phyloP scores from a whole-genome alignment of 31 red algal genomes.

The Endocladia muricata region DNA sequence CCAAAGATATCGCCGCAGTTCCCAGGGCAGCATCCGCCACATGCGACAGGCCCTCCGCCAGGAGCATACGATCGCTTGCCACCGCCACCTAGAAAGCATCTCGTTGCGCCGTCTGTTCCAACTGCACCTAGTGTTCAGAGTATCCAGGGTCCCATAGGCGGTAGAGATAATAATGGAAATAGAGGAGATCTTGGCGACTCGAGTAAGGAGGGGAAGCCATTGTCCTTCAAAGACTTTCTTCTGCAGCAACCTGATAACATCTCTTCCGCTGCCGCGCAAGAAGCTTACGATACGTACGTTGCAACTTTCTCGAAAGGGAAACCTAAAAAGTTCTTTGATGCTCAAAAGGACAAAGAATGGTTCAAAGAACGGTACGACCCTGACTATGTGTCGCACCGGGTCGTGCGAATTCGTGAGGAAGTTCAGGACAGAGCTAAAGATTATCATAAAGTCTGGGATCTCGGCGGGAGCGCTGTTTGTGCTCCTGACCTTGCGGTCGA shows the following conservation, averaged over 20 bases:
- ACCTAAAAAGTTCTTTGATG: constrained; percentile 42
- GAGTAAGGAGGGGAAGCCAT: constrained; percentile 13
- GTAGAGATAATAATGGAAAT: neutral
- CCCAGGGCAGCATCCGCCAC: neutral
- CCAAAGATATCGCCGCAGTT: too few relatives aligned
- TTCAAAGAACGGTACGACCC: constrained; percentile 77
- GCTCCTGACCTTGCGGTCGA: constrained; percentile 28
- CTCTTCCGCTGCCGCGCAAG: constrained; percentile 53
- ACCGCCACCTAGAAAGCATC: constrained; percentile 15
- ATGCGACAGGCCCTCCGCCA: neutral
- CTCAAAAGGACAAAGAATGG: constrained; percentile 50
- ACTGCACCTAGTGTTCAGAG: neutral
- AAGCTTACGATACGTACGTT: constrained; percentile 39
- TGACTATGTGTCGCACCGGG: constrained; percentile 33
- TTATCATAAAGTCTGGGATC: constrained; percentile 39
- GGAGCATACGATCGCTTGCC: constrained; percentile 11
- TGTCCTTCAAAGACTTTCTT: constrained; percentile 74
- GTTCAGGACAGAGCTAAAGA: constrained; percentile 25
- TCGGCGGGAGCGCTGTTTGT: constrained; percentile 22
- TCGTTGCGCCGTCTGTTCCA: neutral
- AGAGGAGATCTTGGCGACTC: neutral
- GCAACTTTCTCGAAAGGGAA: neutral
- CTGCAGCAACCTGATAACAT: constrained; percentile 54
- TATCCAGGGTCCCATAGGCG: neutral
- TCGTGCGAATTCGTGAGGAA: constrained; percentile 34